phyloP scores from a whole-genome alignment of 495 filamentous ascomycete species.

The Penicillium verhagenii region DNA sequence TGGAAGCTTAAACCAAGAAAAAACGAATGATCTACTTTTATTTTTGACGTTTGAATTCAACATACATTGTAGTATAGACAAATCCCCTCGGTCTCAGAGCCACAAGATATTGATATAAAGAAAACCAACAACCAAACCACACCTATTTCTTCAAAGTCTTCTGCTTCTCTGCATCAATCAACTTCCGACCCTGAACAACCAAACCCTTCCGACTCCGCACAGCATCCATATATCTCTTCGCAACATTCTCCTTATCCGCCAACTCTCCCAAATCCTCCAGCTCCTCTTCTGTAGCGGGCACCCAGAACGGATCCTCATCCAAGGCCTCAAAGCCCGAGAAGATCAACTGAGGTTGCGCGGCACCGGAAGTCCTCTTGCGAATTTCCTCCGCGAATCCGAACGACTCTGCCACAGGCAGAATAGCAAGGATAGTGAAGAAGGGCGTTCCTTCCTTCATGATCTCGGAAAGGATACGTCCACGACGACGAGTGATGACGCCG shows the following conservation, averaged over 20 bases:
- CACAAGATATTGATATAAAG: conserved; percentile 1
- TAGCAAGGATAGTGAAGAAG: conserved; percentile 87
- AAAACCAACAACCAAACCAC: neutral
- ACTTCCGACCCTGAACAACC: conserved; percentile 73
- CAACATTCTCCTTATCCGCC: conserved; percentile 91
- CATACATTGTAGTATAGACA: too few species aligned
- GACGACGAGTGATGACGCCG: conserved; percentile 84
- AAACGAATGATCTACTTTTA: too few species aligned
- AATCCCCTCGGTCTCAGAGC: too few species aligned
- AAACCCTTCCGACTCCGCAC: conserved; percentile 84
- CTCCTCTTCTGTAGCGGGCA: conserved; percentile 93
- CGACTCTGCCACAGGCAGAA: conserved; percentile 87
- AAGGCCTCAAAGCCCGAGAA: conserved; percentile 90
- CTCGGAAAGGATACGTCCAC: conserved; percentile 85
- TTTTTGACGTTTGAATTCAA: too few species aligned
- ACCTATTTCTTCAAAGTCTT: conserved; percentile 91
- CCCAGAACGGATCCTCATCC: conserved; percentile 95
- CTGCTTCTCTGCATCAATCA: conserved; percentile 96
- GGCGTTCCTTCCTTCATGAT: conserved; percentile 92
- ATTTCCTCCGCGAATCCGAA: conserved; percentile 98
- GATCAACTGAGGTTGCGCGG: conserved; percentile 86
- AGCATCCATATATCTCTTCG: conserved; percentile 90
- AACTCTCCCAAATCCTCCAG: conserved; percentile 93
- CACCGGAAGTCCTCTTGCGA: conserved; percentile 87
- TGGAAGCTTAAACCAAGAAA: too few species aligned